phyloP scores from a whole-genome alignment of 1,284 basidiomycete genomes.

The Sphagnurus paluster region DNA sequence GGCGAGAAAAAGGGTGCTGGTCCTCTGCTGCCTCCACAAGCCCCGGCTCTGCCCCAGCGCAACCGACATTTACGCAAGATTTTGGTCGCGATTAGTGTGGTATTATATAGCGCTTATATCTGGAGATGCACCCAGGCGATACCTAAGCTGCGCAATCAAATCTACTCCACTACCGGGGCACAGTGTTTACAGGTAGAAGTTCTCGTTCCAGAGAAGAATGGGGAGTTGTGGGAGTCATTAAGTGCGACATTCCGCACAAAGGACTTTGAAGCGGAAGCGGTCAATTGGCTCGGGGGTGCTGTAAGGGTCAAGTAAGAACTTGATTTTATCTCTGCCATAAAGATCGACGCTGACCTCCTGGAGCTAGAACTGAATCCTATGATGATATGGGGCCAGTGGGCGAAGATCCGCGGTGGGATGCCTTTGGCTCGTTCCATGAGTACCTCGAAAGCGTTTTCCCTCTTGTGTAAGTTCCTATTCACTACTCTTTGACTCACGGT shows the following conservation, averaged over 20 bases:
- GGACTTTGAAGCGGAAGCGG: slow-evolving; percentile 45
- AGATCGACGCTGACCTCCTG: background rate
- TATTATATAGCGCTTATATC: slow-evolving; percentile 6
- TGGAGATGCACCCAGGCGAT: slow-evolving; percentile 4
- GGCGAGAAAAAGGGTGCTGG: slow-evolving; percentile 6
- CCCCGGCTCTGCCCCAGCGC: background rate
- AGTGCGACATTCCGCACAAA: slow-evolving; percentile 40
- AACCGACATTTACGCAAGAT: slow-evolving; percentile 1
- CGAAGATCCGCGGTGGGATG: slow-evolving; percentile 53
- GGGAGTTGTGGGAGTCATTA: slow-evolving; percentile 40
- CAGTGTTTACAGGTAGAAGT: slow-evolving; percentile 47
- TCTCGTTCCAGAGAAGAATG: slow-evolving; percentile 43
- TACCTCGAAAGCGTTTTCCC: slow-evolving; percentile 49
- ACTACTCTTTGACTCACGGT: background rate
- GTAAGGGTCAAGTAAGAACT: slow-evolving; percentile 42
- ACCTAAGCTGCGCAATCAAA: background rate
- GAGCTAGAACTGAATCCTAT: slow-evolving; percentile 45
- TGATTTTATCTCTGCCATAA: background rate
- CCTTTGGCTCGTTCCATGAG: slow-evolving; percentile 47
- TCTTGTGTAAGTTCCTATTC: slow-evolving; percentile 36
- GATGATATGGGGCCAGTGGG: slow-evolving; percentile 50
- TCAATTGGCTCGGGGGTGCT: slow-evolving; percentile 57
- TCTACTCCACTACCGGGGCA: background rate
- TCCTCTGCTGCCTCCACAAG: slow-evolving; percentile 3
- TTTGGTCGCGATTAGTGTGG: slow-evolving; percentile 5